Conservation (phyloP, 2,329 filamentous ascomycete species). For the Lecanicillium sp. region DNA sequence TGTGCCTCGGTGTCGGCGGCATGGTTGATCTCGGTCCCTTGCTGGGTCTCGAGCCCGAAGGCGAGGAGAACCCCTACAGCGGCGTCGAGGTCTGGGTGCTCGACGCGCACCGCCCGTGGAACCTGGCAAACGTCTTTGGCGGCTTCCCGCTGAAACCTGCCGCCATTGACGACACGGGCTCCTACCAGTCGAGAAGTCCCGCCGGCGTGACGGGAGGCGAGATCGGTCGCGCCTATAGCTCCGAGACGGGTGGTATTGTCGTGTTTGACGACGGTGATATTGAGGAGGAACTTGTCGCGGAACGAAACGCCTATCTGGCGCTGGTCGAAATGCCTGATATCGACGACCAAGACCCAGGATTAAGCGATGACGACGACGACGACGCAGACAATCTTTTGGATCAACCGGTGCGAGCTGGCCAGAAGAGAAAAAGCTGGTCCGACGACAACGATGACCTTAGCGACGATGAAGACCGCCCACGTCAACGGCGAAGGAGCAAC, state of each 20-base stretch:
- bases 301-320: slow-evolving; percentile 78
- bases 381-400: slow-evolving; percentile 42
- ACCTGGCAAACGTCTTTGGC: slow-evolving; percentile 87
- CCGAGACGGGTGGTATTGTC: slow-evolving; percentile 78
- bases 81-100: slow-evolving; percentile 95
- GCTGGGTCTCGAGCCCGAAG: slow-evolving; percentile 60
- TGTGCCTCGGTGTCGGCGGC: slow-evolving; percentile 88
- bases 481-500: slow-evolving; percentile 78
- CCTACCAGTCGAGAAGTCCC: slow-evolving; percentile 44
- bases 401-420: slow-evolving; percentile 35
- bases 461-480: slow-evolving; percentile 68
- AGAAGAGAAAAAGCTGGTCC: slow-evolving; percentile 76
- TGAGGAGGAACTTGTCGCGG: slow-evolving; percentile 65
- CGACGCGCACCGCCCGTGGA: slow-evolving; percentile 89
- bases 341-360: slow-evolving; percentile 60
- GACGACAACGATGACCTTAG: slow-evolving; percentile 59
- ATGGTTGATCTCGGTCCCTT: slow-evolving; percentile 79
- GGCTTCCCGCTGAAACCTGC: slow-evolving; percentile 53
- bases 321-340: slow-evolving; percentile 86
- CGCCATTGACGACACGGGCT: slow-evolving; percentile 36
- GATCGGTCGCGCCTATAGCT: slow-evolving; percentile 63
- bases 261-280: slow-evolving; percentile 97
- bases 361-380: slow-evolving; percentile 50
- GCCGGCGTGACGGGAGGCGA: slow-evolving; percentile 65
- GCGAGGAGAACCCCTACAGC: slow-evolving; percentile 60